phyloP scores from a whole-genome alignment of 2,329 filamentous ascomycete genomes.

The Colletotrichum chrysophilum region DNA sequence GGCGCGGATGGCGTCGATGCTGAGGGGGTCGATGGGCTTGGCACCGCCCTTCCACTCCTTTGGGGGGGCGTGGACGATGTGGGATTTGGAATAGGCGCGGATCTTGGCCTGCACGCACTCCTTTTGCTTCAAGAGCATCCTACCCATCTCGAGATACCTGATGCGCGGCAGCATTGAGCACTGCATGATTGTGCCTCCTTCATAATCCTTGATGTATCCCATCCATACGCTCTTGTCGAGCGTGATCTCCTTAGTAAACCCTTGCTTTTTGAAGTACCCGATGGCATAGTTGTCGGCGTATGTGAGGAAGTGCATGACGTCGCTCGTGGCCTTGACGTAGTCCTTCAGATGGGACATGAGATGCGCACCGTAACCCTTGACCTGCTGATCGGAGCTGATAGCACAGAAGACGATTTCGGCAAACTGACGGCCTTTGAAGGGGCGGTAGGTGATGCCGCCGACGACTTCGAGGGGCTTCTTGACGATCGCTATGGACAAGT shows the following conservation, averaged over 20 bases:
- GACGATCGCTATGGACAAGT: conserved; percentile 95
- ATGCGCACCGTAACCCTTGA: conserved; percentile 97
- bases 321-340: conserved; percentile 95
- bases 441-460: conserved; percentile 94
- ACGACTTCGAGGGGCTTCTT: conserved; percentile 97
- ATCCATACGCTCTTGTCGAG: conserved; percentile 92
- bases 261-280: conserved; percentile 99
- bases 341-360: conserved; percentile 98
- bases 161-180: conserved; percentile 96
- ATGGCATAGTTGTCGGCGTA: conserved; percentile 99
- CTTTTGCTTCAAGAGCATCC: conserved; percentile 97
- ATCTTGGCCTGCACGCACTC: conserved; percentile 96
- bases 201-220: conserved; percentile 99
- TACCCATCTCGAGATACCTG: conserved; percentile 88
- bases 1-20: conserved; percentile 85
- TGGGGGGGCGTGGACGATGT: conserved; percentile 85
- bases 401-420: conserved; percentile 99
- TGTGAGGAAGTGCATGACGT: conserved; percentile 98
- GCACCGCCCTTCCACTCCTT: conserved; percentile 83
- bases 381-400: conserved; percentile 96
- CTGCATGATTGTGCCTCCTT: conserved; percentile 99
- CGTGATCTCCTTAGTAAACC: conserved; percentile 98
- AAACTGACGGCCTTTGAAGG: conserved; percentile 90
- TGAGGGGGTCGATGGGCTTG: conserved; percentile 80
- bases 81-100: conserved; percentile 85